phyloP scores from a whole-genome alignment of 129 eudicot species.

The Arctium lappa region DNA sequence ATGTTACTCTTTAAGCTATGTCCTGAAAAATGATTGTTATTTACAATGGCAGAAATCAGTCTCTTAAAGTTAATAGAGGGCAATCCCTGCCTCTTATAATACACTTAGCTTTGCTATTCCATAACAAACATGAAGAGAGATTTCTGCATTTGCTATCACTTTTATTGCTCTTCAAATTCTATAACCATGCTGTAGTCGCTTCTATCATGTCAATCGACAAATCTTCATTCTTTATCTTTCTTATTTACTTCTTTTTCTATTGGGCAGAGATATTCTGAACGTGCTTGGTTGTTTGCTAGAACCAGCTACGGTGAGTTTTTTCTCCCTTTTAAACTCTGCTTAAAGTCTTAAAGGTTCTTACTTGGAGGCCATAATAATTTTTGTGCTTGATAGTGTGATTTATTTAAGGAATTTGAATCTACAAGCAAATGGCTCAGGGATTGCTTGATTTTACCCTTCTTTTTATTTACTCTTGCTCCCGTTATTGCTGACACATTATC shows the following conservation, averaged over 20 bases:
- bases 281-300: slow-evolving; percentile 78
- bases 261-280: slow-evolving; percentile 69
- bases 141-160: background rate
- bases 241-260: background rate
- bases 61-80: too few species aligned
- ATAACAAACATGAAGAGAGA: background rate
- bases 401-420: background rate
- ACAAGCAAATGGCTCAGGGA: too few species aligned
- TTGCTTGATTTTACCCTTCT: background rate
- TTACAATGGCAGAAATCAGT: too few species aligned
- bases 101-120: too few species aligned
- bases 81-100: background rate
- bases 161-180: background rate
- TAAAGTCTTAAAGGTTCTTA: background rate
- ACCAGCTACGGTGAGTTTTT: slow-evolving; percentile 77
- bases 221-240: background rate
- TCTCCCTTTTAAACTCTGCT: background rate
- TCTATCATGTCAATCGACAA: background rate
- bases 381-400: background rate
- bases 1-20: too few species aligned
- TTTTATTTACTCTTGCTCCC: background rate
- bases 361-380: background rate
- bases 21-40: too few species aligned
- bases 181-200: background rate
- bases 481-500: background rate